Base-by-base conservation (phyloP, 2,329 filamentous ascomycete species). In the Bertia moriformis region DNA sequence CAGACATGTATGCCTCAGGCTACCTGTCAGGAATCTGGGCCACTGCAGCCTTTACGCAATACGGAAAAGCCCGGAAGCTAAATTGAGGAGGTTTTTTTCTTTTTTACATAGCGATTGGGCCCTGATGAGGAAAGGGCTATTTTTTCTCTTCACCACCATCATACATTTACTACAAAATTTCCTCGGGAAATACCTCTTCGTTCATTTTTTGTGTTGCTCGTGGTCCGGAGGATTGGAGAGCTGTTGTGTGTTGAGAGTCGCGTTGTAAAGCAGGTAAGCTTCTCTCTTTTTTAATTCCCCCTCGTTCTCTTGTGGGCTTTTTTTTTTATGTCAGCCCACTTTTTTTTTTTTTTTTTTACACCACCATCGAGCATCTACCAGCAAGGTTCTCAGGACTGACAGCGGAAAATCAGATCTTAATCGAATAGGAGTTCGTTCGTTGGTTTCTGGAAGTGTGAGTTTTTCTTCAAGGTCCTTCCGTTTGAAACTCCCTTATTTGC, bases 51-150 rank as follows among this genome's bases (percentile, higher is more conserved):
- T 51, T 55, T 57, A 56, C 54, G 54, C 51, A 53, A 56, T 55
- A 46, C 54, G 55, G 57, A 50, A 58, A 52, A 49, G 54, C 43
- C 45, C 54, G 55, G 56, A 49, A 57, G 53, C 46, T 55, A 54
- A 53, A 49, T 40, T n/a, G 24, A 29, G n/a, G n/a, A 29, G 24
- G n/a, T 10, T n/a, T 29, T n/a, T 10, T 10, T 29, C 24, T 29
- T 29, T 10, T 10, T n/a, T 29, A 29, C 10, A 29, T 29, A 10
- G 24, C 24, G n/a, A n/a, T n/a, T 29, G 10, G 24, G n/a, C n/a
- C n/a, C 24, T 10, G n/a, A 10, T 29, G 10, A 29, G 24, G 10
- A 29, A 29, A 29, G 10, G 10, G 24, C n/a, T n/a, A 10, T 29
- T 29, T 29, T 29, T 29, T 29, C 24, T 10, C 24, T 29, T 29